phyloP scores from a whole-genome alignment of 106 monocot species.

The Chionographis japonica region DNA sequence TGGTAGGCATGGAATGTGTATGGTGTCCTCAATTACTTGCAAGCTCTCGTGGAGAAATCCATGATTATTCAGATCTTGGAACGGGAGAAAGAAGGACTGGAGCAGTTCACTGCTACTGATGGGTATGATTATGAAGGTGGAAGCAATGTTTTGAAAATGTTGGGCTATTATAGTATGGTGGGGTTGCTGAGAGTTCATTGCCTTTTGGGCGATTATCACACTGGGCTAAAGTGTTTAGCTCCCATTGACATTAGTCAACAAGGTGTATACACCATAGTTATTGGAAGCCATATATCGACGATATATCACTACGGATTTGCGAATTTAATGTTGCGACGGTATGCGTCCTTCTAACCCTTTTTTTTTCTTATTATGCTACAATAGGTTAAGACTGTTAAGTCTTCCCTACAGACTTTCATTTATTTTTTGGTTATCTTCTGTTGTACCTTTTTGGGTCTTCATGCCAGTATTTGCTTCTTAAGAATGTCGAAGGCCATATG shows the following conservation, averaged over 20 bases:
- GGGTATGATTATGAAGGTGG: conserved; percentile 95
- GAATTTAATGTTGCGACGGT: conserved; percentile 87
- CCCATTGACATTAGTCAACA: conserved; percentile 88
- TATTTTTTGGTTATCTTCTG: no score
- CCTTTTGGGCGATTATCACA: conserved; percentile 87
- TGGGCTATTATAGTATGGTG: conserved; percentile 97
- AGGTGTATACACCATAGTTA: conserved; percentile 87
- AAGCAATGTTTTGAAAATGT: conserved; percentile 93
- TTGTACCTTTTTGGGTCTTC: no score
- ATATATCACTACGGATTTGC: conserved; percentile 99
- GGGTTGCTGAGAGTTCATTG: conserved; percentile 90
- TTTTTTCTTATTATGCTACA: neutral
- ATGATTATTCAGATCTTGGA: conserved; percentile 75
- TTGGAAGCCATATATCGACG: conserved; percentile 90
- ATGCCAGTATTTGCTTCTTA: no score
- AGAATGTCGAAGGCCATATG: no score
- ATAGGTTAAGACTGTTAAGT: neutral
- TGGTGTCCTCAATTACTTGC: conserved; percentile 96
- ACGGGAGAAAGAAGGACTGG: conserved; percentile 89
- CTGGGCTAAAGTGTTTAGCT: conserved; percentile 81
- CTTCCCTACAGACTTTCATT: no score
- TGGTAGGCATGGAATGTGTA: conserved; percentile 91
- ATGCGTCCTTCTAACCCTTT: conserved; percentile 1
- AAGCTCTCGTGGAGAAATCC: conserved; percentile 97
- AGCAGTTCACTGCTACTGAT: conserved; percentile 79